Percentiles rank a stretch among this genome's conserved stretches.
phyloP scores from a whole-genome alignment of 495 filamentous ascomycete species.

The Stereocaulon alpinum region DNA sequence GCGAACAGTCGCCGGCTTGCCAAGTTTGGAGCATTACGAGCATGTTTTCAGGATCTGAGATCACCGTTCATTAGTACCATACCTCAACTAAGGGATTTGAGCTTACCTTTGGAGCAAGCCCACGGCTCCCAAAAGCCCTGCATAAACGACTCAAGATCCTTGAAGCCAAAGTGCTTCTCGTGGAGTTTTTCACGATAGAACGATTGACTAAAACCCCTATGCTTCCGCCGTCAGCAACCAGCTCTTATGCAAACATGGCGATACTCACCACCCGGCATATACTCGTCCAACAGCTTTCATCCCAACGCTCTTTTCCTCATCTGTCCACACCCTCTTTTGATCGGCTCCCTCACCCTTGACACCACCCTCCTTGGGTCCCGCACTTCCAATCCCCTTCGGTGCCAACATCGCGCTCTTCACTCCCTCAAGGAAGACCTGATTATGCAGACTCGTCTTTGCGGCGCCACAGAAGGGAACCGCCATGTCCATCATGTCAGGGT shows the following conservation, averaged over 20 bases:
- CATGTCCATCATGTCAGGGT: slow-evolving; percentile 58
- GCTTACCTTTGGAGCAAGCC: slow-evolving; percentile 52
- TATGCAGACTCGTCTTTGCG: slow-evolving; percentile 58
- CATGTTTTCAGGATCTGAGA: slow-evolving; percentile 54
- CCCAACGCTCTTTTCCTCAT: slow-evolving; percentile 46
- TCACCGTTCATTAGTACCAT: slow-evolving; percentile 12
- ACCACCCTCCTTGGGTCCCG: slow-evolving; percentile 35
- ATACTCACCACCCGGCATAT: slow-evolving; percentile 58
- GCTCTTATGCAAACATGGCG: not conserved
- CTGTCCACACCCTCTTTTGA: slow-evolving; percentile 41
- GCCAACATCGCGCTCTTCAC: slow-evolving; percentile 57
- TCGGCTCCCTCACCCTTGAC: slow-evolving; percentile 27
- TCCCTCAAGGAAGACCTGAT: slow-evolving; percentile 63
- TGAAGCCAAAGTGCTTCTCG: slow-evolving; percentile 48
- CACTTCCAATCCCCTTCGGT: slow-evolving; percentile 45
- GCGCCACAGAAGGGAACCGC: slow-evolving; percentile 58
- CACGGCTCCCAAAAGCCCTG: slow-evolving; percentile 62
- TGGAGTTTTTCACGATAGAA: slow-evolving; percentile 61
- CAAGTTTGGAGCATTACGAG: slow-evolving; percentile 62
- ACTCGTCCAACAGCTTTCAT: slow-evolving; percentile 60
- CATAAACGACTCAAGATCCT: slow-evolving; percentile 59
- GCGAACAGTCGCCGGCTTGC: slow-evolving; percentile 57
- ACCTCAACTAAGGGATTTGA: not conserved
- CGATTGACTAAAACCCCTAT: slow-evolving; percentile 56
- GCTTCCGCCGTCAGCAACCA: not conserved